Evolutionary conservation across 208 protist species (phyloP).

Genomic region (Leishmania martiniquensis): DNA sequence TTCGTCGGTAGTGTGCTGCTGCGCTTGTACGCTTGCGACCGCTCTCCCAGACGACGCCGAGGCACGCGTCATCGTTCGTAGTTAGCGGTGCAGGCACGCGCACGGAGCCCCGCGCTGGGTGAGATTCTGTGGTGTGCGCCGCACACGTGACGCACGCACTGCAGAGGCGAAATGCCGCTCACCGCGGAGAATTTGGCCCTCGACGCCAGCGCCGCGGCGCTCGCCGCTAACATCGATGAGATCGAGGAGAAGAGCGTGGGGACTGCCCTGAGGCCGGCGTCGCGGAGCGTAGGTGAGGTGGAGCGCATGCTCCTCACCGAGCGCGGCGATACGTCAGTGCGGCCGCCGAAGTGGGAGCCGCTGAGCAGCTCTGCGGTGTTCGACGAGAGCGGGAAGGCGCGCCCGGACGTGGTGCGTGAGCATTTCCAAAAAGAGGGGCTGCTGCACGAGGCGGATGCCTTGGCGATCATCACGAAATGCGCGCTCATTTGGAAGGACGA

Average conservation of each 20-base stretch:
- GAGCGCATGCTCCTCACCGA: constrained; percentile 65
- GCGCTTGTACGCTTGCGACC: not conserved
- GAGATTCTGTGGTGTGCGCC: not conserved
- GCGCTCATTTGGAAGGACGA: constrained; percentile 82
- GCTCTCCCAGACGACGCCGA: not conserved
- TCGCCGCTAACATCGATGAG: not conserved
- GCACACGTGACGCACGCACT: not conserved
- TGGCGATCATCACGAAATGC: constrained; percentile 73
- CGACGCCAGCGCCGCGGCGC: constrained; percentile 1
- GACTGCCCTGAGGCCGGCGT: constrained; percentile 6
- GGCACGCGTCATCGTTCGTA: not conserved
- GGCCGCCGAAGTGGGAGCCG: constrained; percentile 73
- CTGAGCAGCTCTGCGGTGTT: constrained; percentile 55
- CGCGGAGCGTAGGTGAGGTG: constrained; percentile 25
- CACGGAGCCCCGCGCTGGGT: not conserved
- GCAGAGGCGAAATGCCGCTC: constrained; percentile 8
- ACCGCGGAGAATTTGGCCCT: not conserved
- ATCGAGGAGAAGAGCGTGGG: constrained; percentile 1
- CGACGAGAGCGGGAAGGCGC: constrained; percentile 51
- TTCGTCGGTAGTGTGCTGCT: not conserved
- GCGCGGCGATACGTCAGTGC: constrained; percentile 51
- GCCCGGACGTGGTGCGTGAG: constrained; percentile 56
- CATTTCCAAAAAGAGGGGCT: constrained; percentile 86
- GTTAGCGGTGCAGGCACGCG: not conserved
- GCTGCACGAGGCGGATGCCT: constrained; percentile 70